Conservation (phyloP, 2,329 filamentous ascomycete genomes). For the Talaromyces marneffei region DNA sequence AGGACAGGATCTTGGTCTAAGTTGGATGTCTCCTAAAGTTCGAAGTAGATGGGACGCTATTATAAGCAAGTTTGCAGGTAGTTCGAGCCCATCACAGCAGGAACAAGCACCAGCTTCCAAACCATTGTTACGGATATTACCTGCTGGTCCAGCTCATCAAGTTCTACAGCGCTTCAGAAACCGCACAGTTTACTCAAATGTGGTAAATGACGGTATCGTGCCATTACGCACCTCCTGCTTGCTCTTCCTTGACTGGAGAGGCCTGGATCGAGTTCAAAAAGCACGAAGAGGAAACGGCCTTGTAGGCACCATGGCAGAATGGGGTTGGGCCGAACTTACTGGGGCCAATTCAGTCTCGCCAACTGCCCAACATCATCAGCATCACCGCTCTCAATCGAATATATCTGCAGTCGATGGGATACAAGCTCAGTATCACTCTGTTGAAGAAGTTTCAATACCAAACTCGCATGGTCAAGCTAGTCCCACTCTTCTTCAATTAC, state of each 20-base stretch:
- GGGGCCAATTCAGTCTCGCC: conserved; percentile 56
- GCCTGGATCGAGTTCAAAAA: conserved; percentile 87
- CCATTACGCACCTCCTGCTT: conserved; percentile 90
- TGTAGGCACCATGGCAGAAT: conserved; percentile 86
- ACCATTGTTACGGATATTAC: conserved; percentile 78
- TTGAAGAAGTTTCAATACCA: not conserved
- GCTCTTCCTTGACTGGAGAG: conserved; percentile 95
- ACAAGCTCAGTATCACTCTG: not conserved
- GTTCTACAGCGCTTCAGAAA: conserved; percentile 85
- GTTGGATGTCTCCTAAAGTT: conserved; percentile 83
- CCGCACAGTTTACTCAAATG: conserved; percentile 89
- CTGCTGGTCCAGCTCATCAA: conserved; percentile 82
- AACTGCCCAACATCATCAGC: conserved; percentile 27
- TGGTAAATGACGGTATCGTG: conserved; percentile 96
- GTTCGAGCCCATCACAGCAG: conserved; percentile 50
- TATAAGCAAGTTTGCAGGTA: conserved; percentile 70
- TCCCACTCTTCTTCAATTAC: conserved; percentile 1
- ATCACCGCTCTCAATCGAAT: conserved; percentile 23
- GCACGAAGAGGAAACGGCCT: conserved; percentile 85
- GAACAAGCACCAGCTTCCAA: conserved; percentile 73
- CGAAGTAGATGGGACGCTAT: conserved; percentile 84
- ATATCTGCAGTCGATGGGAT: conserved; percentile 18
- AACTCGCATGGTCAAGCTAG: not conserved
- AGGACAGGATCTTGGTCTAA: conserved; percentile 88
- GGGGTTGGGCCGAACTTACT: conserved; percentile 91